phyloP scores from a whole-genome alignment of 371 early-diverging fungal species.

The Mucor piriformis region DNA sequence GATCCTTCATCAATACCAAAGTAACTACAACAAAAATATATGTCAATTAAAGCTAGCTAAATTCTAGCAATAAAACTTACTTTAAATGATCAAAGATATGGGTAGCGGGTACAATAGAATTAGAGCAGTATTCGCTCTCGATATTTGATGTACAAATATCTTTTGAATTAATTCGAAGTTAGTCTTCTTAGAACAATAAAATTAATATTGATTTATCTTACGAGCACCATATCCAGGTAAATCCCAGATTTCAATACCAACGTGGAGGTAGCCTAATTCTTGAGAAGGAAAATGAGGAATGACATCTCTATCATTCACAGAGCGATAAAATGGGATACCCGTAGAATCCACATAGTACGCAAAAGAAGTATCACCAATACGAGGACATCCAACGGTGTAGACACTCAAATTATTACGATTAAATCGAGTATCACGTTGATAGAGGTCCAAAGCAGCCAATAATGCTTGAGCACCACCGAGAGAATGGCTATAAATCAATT shows the following conservation, averaged over 20 bases:
- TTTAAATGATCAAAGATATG: constrained; percentile 21
- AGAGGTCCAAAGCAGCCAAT: constrained; percentile 28
- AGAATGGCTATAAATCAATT: constrained; percentile 14
- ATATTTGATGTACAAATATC: constrained; percentile 29
- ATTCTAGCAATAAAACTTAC: not conserved
- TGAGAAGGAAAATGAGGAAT: constrained; percentile 47
- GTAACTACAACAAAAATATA: no score
- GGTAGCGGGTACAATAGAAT: constrained; percentile 32
- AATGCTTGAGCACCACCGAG: constrained; percentile 31
- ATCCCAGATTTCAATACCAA: constrained; percentile 52
- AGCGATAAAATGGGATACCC: constrained; percentile 33
- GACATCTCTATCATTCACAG: constrained; percentile 51
- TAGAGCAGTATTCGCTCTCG: constrained; percentile 27
- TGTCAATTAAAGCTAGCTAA: no score
- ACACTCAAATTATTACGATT: constrained; percentile 13
- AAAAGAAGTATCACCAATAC: constrained; percentile 53
- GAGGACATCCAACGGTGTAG: constrained; percentile 46
- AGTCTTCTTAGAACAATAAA: no score
- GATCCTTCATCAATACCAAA: no score
- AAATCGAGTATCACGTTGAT: constrained; percentile 17
- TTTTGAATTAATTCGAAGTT: not conserved
- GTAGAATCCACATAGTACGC: constrained; percentile 37
- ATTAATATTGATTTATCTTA: no score
- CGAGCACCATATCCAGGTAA: not conserved
- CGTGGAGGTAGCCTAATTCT: constrained; percentile 48